These are phyloP conservation scores for Stachybotrys elegans DNA, from an alignment of 2,329 filamentous ascomycete species.

Conservation along the genomic window DNA sequence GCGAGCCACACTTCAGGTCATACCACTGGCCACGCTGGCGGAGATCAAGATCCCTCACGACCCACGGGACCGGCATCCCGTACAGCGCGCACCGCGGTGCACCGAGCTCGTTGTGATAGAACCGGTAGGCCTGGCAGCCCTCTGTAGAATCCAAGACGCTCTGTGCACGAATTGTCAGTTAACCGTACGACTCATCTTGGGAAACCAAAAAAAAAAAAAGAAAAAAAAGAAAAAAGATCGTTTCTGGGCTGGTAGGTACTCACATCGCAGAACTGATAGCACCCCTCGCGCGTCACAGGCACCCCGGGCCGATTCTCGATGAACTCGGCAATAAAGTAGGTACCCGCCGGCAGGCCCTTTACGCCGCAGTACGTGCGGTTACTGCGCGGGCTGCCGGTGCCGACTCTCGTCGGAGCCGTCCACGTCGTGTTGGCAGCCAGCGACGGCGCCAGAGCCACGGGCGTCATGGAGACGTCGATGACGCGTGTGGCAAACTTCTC, in stretches of 20 bases:
- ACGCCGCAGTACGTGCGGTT: conserved; percentile 31
- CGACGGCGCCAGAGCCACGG: conserved; percentile 19
- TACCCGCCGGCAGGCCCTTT: conserved; percentile 26
- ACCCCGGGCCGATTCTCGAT: conserved; percentile 26
- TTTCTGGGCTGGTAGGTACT: conserved; percentile 10
- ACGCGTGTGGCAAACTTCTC: too few relatives aligned
- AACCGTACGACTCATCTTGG: background rate
- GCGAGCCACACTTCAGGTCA: conserved; percentile 30
- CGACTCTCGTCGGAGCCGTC: conserved; percentile 17
- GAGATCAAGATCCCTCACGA: conserved; percentile 22
- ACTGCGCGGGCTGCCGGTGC: conserved; percentile 24
- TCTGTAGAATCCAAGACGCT: conserved; percentile 22
- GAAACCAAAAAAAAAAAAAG: background rate
- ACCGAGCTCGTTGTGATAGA: conserved; percentile 23
- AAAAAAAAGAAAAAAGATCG: background rate
- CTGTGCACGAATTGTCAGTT: conserved; percentile 12
- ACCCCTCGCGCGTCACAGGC: conserved; percentile 31
- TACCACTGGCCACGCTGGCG: conserved; percentile 26
- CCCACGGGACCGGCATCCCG: conserved; percentile 23
- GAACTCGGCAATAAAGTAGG: conserved; percentile 33
- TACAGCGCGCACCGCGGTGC: conserved; percentile 31
- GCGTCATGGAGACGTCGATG: conserved; percentile 28
- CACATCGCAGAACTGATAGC: conserved; percentile 37
- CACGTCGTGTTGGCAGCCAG: conserved; percentile 18
- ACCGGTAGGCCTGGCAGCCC: conserved; percentile 31